Evolutionary conservation across 2,329 filamentous ascomycete species (phyloP).

Genomic region (Zalaria obscura): DNA sequence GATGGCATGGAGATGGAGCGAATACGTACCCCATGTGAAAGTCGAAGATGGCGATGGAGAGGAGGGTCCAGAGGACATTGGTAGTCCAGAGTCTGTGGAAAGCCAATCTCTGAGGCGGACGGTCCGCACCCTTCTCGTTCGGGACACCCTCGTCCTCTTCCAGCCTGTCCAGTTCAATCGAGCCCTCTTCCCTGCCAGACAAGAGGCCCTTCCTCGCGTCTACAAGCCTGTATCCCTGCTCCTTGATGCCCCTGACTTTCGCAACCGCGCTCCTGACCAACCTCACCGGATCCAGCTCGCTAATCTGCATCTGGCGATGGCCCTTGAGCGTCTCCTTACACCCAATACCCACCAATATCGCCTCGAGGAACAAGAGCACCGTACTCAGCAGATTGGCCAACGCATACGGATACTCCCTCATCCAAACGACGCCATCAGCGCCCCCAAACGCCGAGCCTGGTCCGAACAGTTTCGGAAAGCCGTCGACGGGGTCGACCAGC

Average conservation of each 20-base stretch:
- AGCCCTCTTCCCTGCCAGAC: constrained; percentile 12
- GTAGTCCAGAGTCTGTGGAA: constrained; percentile 38
- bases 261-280: constrained; percentile 9
- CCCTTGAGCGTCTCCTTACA: constrained; percentile 39
- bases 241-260: constrained; percentile 10
- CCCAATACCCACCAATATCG: constrained; percentile 41
- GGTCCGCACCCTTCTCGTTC: constrained; percentile 14
- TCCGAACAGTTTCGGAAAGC: constrained; percentile 43
- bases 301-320: constrained; percentile 7
- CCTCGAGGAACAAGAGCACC: constrained; percentile 38
- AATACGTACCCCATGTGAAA: constrained; percentile 44
- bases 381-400: constrained; percentile 49
- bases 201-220: constrained; percentile 18
- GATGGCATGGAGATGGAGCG: too few species aligned
- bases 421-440: constrained; percentile 42
- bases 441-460: constrained; percentile 40
- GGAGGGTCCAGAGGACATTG: constrained; percentile 42
- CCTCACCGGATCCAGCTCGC: constrained; percentile 11
- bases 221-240: constrained; percentile 14
- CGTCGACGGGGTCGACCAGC: constrained; percentile 45
- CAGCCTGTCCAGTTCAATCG: constrained; percentile 17
- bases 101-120: constrained; percentile 27
- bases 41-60: constrained; percentile 54
- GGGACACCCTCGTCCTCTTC: constrained; percentile 9
- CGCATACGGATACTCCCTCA: constrained; percentile 47